Percentiles rank a stretch among this genome's conserved stretches.
Conservation (phyloP, 164 flowering plant species). For the Nymphaea colorata region DNA sequence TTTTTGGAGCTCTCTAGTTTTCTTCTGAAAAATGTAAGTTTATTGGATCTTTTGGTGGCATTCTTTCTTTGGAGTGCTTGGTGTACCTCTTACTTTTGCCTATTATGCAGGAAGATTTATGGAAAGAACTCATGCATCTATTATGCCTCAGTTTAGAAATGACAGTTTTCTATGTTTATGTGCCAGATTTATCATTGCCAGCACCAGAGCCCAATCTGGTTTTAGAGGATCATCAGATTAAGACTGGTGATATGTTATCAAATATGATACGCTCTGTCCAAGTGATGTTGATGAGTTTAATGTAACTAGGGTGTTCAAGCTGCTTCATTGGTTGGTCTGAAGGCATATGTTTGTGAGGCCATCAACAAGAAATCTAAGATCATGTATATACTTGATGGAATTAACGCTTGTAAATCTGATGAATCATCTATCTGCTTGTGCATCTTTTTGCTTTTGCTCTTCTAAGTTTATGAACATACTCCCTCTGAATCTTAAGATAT, state of each 20-base stretch:
- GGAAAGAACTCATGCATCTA: conserved; percentile 30
- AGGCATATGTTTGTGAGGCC: too few species aligned
- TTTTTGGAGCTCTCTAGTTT: conserved; percentile 41
- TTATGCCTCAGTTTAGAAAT: conserved; percentile 31
- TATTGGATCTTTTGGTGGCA: not conserved
- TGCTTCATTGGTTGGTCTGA: too few species aligned
- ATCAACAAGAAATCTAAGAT: too few species aligned
- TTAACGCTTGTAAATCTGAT: conserved; percentile 7
- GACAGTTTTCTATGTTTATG: conserved; percentile 20
- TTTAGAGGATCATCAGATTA: conserved; percentile 6
- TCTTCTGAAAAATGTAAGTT: conserved; percentile 36
- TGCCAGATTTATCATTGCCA: not conserved
- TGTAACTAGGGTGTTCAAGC: too few species aligned
- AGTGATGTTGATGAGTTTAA: too few species aligned
- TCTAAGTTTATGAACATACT: not conserved
- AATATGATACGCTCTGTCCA: too few species aligned
- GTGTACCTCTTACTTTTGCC: not conserved
- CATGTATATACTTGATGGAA: conserved; percentile 20
- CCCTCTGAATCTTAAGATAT: not conserved
- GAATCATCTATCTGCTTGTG: conserved; percentile 2
- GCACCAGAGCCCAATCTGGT: not conserved
- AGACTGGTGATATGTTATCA: conserved; percentile 13
- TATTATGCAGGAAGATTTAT: conserved; percentile 40
- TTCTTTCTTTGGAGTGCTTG: not conserved
- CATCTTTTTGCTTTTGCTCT: not conserved